A percentile compares a stretch with the other conserved stretches of the same genome.
phyloP scores from a whole-genome alignment of 371 early-diverging fungal species.

The Amoeboaphelidium protococcarum region DNA sequence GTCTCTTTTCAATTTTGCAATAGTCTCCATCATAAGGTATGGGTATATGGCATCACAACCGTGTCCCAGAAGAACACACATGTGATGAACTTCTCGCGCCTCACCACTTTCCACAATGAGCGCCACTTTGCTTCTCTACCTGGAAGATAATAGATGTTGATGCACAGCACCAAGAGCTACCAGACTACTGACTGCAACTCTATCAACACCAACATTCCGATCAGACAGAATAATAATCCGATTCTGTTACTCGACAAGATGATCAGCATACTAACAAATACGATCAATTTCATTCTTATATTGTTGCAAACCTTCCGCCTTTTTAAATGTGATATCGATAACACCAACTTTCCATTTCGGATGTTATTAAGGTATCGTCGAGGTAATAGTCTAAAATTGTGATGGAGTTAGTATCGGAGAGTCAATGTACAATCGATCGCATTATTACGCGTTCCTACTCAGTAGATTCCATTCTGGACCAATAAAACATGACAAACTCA shows the following conservation, averaged over 20 bases:
- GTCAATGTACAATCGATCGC: slow-evolving; percentile 40
- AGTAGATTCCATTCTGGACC: slow-evolving; percentile 84
- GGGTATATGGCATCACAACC: slow-evolving; percentile 92
- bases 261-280: slow-evolving; percentile 47
- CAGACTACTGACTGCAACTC: slow-evolving; percentile 56
- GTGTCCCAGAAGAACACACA: slow-evolving; percentile 81
- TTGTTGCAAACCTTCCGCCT: slow-evolving; percentile 38
- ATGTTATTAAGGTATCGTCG: background rate
- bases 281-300: slow-evolving; percentile 50
- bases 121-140: slow-evolving; percentile 61
- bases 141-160: slow-evolving; percentile 62
- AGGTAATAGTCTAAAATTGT: slow-evolving; percentile 10
- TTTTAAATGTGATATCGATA: slow-evolving; percentile 62
- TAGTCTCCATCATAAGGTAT: slow-evolving; percentile 59
- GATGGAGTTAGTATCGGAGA: slow-evolving; percentile 61
- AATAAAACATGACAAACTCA: slow-evolving; percentile 76
- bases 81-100: slow-evolving; percentile 86
- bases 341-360: slow-evolving; percentile 48
- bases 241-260: slow-evolving; percentile 36
- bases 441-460: slow-evolving; percentile 46
- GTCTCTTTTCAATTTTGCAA: slow-evolving; percentile 64
- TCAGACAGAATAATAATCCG: slow-evolving; percentile 65
- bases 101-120: slow-evolving; percentile 77
- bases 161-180: slow-evolving; percentile 86
- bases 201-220: slow-evolving; percentile 25